Percentiles rank a stretch among this genome's conserved stretches.
Conservation (phyloP, 1,139 yeast species). For the Candida labiduridarum region DNA sequence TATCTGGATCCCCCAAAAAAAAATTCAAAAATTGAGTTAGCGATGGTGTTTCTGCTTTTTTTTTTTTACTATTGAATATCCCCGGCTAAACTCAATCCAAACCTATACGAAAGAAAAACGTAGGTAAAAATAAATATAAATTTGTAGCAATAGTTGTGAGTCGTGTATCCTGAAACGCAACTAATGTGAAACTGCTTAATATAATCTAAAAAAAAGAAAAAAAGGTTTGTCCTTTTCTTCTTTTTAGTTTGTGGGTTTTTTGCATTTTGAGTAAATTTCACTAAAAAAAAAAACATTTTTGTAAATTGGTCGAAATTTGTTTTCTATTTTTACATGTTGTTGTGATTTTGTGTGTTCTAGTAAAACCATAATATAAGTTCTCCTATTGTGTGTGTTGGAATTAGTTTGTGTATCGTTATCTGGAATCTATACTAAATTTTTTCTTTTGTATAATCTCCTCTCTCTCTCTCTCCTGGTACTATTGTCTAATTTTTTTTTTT, state of each 20-base stretch:
- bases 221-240: no score
- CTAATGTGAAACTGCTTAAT: slow-evolving; percentile 1
- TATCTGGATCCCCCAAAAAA: background rate
- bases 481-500: no score
- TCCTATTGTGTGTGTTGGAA: background rate
- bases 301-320: background rate
- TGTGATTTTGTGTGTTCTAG: background rate
- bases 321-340: background rate
- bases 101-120: background rate
- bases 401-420: background rate
- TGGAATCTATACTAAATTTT: background rate
- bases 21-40: no score
- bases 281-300: background rate
- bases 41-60: background rate
- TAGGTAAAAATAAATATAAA: background rate
- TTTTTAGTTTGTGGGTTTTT: background rate
- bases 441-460: no score
- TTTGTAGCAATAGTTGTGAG: background rate
- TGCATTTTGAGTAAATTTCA: background rate
- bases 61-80: background rate
- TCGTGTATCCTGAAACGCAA: background rate
- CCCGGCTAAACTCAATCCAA: background rate
- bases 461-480: no score
- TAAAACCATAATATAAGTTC: background rate
- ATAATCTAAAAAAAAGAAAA: background rate